Conservation (phyloP, 1,139 yeast species). For the Hansenula lynferdii region DNA sequence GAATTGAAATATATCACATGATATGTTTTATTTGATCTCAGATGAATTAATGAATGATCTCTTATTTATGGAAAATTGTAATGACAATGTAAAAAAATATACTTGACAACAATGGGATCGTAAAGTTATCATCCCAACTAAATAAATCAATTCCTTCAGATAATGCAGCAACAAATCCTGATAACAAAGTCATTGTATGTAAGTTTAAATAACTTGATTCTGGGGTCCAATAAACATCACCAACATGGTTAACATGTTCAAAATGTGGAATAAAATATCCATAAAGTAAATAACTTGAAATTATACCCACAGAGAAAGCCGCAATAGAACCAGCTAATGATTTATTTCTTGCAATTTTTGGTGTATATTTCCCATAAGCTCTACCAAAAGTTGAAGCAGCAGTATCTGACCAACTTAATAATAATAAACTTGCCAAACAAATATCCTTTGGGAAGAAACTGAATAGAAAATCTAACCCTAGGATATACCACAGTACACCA, state of each 20-base stretch:
- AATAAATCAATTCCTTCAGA: conserved; percentile 77
- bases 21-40: no score
- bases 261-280: conserved; percentile 65
- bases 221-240: conserved; percentile 59
- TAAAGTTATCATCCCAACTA: conserved; percentile 84
- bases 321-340: conserved; percentile 88
- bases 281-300: conserved; percentile 63
- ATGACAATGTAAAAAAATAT: conserved; percentile 49
- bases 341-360: conserved; percentile 66
- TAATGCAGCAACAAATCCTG: conserved; percentile 79
- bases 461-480: conserved; percentile 74
- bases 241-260: conserved; percentile 43
- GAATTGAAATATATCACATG: not conserved
- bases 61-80: conserved; percentile 24
- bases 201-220: conserved; percentile 53
- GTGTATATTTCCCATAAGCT: conserved; percentile 77
- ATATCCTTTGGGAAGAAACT: conserved; percentile 74
- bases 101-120: conserved; percentile 86
- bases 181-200: conserved; percentile 47
- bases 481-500: conserved; percentile 82
- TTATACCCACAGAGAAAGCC: conserved; percentile 70
- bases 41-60: not conserved
- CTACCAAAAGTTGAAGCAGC: conserved; percentile 95
- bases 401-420: conserved; percentile 95
- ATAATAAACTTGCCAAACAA: conserved; percentile 64